Evolutionary conservation across 1,284 basidiomycete genomes (phyloP), one percentile per base, ranked within the genome.

Genomic region (Heterobasidion occidentale): DNA sequence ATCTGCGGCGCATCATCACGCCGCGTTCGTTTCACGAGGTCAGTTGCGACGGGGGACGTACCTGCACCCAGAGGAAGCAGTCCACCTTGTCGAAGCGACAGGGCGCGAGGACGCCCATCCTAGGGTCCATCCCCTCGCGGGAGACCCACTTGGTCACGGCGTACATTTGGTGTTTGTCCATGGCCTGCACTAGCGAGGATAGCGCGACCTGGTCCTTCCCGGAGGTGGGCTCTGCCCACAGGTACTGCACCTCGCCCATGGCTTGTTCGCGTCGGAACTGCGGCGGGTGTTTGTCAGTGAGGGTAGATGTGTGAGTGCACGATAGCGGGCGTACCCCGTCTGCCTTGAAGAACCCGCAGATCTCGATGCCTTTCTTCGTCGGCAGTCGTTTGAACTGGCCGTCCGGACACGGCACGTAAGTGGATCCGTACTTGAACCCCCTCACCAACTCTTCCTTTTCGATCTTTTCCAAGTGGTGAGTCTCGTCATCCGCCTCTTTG

Each of bases 361-460:
- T 83, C 58, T 97, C 92, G 44, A 98, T 87, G 1, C 94, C 93
- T 64, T 87, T 88, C 64, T 75, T 79, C 1, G 92, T 91, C 4
- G 77, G 74, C 35, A 94, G 72, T 55, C 77, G 79, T 46, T 80
- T 80, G 62, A 94, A 95, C 53, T 87, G 79, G 7, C 82, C 90
- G 47, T 92, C 90, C 2, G 90, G 87, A 68, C 88, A 86, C 2
- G 93, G 92, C 1, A 87, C 87, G 69, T 94, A 93, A 2, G 88
- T 91, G 3, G 90, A 86, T 6, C 96, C 96, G 63, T 98, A 97
- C 68, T 93, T 91, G 79, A 90, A 98, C 0, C 94, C 96, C 60
- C 82, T 79, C 19, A 89, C 75, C 14, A 94, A 81, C 15, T 86
- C 76, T 57, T 93, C 89, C 64, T 86, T 84, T 60, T 88, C 85